Evolutionary conservation across 2,329 filamentous ascomycete species (phyloP).

Genomic region (Cercospora janseana): DNA sequence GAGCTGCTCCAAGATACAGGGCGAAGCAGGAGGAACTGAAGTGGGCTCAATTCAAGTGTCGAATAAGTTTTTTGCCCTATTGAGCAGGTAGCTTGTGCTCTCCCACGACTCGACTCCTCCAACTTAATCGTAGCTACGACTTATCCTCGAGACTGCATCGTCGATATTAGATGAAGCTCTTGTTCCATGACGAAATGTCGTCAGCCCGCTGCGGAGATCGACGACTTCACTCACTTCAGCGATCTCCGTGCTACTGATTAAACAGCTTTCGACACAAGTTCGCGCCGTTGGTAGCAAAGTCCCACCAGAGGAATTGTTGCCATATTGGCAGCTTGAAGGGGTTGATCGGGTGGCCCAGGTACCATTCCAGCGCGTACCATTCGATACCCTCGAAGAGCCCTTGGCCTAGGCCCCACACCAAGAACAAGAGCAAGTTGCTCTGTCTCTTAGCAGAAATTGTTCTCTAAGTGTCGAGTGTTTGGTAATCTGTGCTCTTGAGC

Average conservation of each 20-base stretch:
- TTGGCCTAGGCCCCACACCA: neutral
- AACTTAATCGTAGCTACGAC: no score
- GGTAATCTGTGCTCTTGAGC: neutral
- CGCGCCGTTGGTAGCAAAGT: neutral
- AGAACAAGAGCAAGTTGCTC: neutral
- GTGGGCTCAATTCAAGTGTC: no score
- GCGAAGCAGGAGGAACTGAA: no score
- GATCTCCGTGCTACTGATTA: neutral
- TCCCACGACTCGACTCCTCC: no score
- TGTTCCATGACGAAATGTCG: no score
- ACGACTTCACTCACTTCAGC: neutral
- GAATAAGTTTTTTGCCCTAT: no score
- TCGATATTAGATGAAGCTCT: no score
- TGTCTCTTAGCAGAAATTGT: neutral
- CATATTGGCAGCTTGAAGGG: neutral
- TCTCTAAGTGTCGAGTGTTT: neutral
- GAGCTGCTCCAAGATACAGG: no score
- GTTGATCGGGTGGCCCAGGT: neutral
- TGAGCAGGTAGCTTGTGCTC: no score
- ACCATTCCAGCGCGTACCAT: neutral
- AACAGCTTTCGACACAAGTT: neutral
- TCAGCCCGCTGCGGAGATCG: no score
- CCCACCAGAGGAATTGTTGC: conserved; percentile 1
- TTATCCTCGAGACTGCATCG: no score
- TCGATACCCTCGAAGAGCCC: neutral